Percentiles rank a stretch among this genome's conserved stretches.
phyloP scores from a whole-genome alignment of 208 protist species.

The Balamuthia mandrillaris region DNA sequence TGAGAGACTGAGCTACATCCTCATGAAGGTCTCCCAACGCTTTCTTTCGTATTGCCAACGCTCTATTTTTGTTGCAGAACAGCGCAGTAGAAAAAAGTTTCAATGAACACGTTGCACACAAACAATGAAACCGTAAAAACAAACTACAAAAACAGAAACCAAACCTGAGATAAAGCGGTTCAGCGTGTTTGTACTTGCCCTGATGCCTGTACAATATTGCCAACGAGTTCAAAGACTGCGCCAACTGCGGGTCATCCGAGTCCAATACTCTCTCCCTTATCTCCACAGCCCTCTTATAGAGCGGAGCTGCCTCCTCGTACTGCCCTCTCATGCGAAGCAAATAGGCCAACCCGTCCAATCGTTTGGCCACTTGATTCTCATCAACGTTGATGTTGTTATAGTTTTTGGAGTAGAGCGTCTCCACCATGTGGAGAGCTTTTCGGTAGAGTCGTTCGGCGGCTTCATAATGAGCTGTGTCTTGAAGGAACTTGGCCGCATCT shows the following conservation, averaged over 20 bases:
- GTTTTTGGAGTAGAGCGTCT: background rate
- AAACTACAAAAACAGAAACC: no score
- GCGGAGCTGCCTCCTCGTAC: background rate
- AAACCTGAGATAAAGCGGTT: background rate
- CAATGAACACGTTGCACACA: no score
- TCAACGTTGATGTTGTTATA: background rate
- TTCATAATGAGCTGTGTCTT: background rate
- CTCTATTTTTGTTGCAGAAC: no score
- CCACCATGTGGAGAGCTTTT: background rate
- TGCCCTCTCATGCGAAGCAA: background rate
- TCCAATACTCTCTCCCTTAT: background rate
- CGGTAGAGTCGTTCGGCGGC: background rate
- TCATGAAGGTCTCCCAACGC: background rate
- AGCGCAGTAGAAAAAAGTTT: no score
- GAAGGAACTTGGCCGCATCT: background rate
- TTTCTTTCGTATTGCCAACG: background rate
- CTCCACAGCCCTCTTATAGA: conserved; percentile 3
- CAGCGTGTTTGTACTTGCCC: background rate
- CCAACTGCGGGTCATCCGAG: background rate
- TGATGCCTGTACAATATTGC: background rate
- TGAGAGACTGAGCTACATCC: background rate
- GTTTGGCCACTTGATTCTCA: background rate
- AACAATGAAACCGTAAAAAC: no score
- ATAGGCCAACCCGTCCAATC: background rate
- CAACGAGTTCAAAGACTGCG: background rate